Base-by-base conservation (phyloP, 371 early-diverging fungal species). In the Apophysomyces trapeziformis region DNA sequence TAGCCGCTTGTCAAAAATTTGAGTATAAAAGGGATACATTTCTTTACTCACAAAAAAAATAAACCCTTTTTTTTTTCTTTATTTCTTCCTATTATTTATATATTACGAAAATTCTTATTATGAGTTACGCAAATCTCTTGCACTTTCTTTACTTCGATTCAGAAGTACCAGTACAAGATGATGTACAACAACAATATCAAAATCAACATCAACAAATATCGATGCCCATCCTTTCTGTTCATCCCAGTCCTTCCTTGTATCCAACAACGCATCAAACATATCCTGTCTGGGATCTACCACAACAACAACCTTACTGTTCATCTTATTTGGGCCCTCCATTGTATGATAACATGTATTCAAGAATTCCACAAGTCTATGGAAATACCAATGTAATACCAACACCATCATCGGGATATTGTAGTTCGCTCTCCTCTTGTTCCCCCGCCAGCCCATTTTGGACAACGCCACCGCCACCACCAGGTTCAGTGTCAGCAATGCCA, bases 371-470 rank as follows among this genome's bases (percentile, higher is more conserved):
- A 21, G 54, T 21, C 35, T 50, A 50, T 21, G 54, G 54, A n/a
- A 50, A 50, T 9, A 50, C 16, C 54, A 41, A 41, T 41, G 11
- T 26, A 21, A 50, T 50, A 9, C 54, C 54, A 21, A 50, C 21
- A 26, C 54, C 21, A 21, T 50, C 54, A 18, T 21, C 54, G 5
- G 54, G 54, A 9, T 50, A 50, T 21, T 50, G 54, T 21, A 50
- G 11, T 21, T 50, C 54, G 21, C 54, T 50, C 21, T 50, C 54
- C 21, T 21, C 54, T 4, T 50, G 54, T 50, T 50, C 54, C 8
- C 54, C 54, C 21, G 54, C 21, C 54, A 50, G 54, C 54, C 54
- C n/a, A 8, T 50, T 50, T 50, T 50, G 54, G n/a, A 50, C 21
- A 21, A 21, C 54, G 54, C 54, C 54, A 50, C 54, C 54, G 21